Evolutionary conservation across 169 alveolate species (phyloP).

Genomic region (Eimeria praecox): DNA sequence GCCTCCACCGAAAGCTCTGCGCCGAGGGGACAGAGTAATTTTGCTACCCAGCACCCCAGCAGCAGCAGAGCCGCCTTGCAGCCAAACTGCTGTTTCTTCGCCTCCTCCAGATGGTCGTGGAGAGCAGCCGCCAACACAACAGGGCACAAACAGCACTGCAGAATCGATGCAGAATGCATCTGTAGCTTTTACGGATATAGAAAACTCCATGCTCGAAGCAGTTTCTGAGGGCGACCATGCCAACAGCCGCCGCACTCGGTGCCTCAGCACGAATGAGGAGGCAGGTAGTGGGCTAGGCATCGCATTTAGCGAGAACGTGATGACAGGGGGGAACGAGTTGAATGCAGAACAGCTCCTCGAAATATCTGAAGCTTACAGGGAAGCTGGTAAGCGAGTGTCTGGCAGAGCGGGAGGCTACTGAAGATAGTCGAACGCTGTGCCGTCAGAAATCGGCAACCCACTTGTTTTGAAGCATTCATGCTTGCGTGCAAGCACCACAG

Average conservation of each 20-base stretch:
- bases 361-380: slow-evolving; percentile 63
- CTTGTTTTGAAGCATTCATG: too few relatives aligned
- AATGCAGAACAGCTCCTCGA: slow-evolving; percentile 46
- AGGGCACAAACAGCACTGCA: neutral
- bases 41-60: slow-evolving; percentile 41
- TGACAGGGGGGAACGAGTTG: neutral
- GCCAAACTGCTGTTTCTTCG: neutral
- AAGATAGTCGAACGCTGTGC: neutral
- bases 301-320: neutral
- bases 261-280: neutral
- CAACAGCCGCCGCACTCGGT: neutral
- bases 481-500: neutral
- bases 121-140: slow-evolving; percentile 1
- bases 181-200: neutral
- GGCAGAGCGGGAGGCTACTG: neutral
- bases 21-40: slow-evolving; percentile 72
- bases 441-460: too few relatives aligned
- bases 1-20: slow-evolving; percentile 61
- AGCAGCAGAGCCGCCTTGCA: neutral
- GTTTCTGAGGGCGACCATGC: neutral
- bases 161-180: neutral
- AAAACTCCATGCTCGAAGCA: neutral
- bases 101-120: neutral
- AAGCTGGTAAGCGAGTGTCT: slow-evolving; percentile 32
- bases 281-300: neutral